Conservation (phyloP, 306 rosid species). For the Castanea crenata region DNA sequence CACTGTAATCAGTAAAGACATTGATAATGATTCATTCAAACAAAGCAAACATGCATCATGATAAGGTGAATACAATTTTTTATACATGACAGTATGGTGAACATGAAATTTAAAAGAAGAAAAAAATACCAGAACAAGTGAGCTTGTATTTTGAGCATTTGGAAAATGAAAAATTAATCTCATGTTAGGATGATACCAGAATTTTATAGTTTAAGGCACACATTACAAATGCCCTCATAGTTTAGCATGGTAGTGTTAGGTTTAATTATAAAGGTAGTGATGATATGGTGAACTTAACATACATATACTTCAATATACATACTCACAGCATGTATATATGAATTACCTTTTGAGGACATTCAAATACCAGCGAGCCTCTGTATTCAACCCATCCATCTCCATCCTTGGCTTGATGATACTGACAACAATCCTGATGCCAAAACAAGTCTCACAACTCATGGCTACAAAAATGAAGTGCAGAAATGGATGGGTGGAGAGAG, state of each 20-base stretch:
- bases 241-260: no score
- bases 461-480: conserved; percentile 5
- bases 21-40: neutral
- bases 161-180: neutral
- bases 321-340: neutral
- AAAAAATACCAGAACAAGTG: neutral
- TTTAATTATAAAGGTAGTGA: no score
- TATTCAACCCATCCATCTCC: conserved; percentile 99
- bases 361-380: conserved; percentile 84
- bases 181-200: neutral
- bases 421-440: conserved; percentile 82
- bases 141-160: neutral
- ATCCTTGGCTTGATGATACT: conserved; percentile 98
- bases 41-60: neutral
- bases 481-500: neutral
- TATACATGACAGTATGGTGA: neutral
- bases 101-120: no score
- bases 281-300: no score
- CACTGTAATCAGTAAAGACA: neutral
- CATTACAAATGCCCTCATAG: no score
- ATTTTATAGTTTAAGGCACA: no score
- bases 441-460: conserved; percentile 23
- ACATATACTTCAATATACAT: neutral
- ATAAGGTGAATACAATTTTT: neutral
- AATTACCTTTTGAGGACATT: conserved; percentile 76